Conservation (phyloP, 1,284 basidiomycete species). For the Mycena sp. region DNA sequence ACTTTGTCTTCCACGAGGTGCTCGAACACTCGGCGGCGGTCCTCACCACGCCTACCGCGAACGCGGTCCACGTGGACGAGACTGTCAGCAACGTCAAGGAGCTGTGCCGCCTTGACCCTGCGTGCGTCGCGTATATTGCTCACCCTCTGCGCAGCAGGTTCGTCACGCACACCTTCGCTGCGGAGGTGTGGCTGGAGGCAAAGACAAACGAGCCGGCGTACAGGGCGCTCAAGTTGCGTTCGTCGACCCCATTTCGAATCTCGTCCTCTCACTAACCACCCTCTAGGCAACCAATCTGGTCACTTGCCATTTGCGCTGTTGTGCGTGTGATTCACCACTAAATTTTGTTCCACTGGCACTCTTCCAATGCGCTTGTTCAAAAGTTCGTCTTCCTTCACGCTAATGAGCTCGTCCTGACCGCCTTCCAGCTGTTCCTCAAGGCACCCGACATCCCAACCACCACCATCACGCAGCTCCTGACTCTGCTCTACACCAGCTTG, state of each 20-base stretch:
- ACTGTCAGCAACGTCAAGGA: constrained; percentile 73
- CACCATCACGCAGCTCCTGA: constrained; percentile 60
- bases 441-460: constrained; percentile 68
- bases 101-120: too few relatives aligned
- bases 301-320: constrained; percentile 67
- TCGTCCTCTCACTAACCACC: too few relatives aligned
- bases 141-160: constrained; percentile 67
- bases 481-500: constrained; percentile 70
- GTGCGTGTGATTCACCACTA: constrained; percentile 47
- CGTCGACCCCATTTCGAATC: too few relatives aligned
- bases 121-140: constrained; percentile 52
- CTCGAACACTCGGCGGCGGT: constrained; percentile 68
- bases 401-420: constrained; percentile 1
- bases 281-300: constrained; percentile 69
- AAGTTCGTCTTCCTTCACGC: constrained; percentile 49
- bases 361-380: constrained; percentile 58
- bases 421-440: constrained; percentile 66
- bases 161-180: constrained; percentile 78
- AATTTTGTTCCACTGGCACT: constrained; percentile 17
- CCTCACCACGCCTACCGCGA: too few relatives aligned
- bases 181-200: constrained; percentile 81
- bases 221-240: constrained; percentile 66
- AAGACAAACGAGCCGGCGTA: constrained; percentile 74
- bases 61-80: constrained; percentile 63
- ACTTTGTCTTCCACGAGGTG: constrained; percentile 85